Evolutionary conservation across 2,329 filamentous ascomycete species (phyloP).

Genomic region (Seiridium unicorne): DNA sequence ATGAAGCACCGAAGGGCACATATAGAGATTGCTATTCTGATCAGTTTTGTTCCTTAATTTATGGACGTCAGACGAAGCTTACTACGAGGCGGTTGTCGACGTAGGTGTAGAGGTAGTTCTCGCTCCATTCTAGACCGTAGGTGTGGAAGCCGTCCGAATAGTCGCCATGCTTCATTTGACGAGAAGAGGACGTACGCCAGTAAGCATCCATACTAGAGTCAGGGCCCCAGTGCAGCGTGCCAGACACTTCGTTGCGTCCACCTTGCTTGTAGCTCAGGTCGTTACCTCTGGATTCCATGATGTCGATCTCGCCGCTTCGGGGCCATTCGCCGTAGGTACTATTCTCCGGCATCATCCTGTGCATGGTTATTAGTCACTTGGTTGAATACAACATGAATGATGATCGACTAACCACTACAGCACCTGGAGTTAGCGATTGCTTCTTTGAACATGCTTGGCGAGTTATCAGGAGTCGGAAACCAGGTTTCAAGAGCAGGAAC

Average conservation of each 20-base stretch:
- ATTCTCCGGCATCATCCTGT: constrained; percentile 48
- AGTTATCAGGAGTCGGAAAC: too few relatives aligned
- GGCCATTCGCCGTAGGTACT: constrained; percentile 50
- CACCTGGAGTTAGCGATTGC: neutral
- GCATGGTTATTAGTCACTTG: too few relatives aligned
- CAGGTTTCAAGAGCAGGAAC: too few relatives aligned
- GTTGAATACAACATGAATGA: too few relatives aligned
- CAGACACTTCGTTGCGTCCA: constrained; percentile 40
- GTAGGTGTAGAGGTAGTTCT: constrained; percentile 53
- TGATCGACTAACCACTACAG: too few relatives aligned
- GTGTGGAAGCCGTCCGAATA: constrained; percentile 45
- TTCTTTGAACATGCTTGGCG: too few relatives aligned
- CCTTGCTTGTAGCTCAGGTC: constrained; percentile 29
- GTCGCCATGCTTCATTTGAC: constrained; percentile 32
- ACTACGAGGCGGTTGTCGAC: constrained; percentile 42
- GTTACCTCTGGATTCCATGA: constrained; percentile 49
- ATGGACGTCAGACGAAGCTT: constrained; percentile 17
- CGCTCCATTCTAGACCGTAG: constrained; percentile 51
- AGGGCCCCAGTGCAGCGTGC: constrained; percentile 47
- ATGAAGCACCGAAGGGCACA: constrained; percentile 29
- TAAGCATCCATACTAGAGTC: constrained; percentile 27
- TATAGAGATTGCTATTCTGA: constrained; percentile 20
- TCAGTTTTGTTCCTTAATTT: neutral
- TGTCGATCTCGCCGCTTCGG: constrained; percentile 51
- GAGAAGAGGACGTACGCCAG: constrained; percentile 31